A percentile compares a stretch with the other conserved stretches of the same genome.
Conservation (phyloP, 306 rosid genomes). For the Vigna mungo region DNA sequence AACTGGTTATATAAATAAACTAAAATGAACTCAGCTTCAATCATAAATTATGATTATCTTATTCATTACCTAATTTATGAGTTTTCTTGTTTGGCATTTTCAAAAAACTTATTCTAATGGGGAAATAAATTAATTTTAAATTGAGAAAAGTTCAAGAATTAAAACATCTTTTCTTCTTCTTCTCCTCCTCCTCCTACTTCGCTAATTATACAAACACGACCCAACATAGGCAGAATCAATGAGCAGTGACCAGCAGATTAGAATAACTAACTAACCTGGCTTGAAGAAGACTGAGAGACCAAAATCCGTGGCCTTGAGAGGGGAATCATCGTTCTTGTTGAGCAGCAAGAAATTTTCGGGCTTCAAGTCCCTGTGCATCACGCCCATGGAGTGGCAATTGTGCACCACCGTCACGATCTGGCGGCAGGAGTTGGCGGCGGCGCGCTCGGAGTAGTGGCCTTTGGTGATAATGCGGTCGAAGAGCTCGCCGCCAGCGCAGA, state of each 20-base stretch:
- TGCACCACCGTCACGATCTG: conserved; percentile 93
- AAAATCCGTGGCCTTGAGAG: conserved; percentile 90
- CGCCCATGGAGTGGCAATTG: conserved; percentile 90
- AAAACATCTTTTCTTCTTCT: not conserved
- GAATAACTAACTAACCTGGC: conserved; percentile 51
- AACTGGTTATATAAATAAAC: not conserved
- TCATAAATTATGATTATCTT: not conserved
- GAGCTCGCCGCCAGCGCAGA: conserved; percentile 96
- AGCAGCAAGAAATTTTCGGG: conserved; percentile 90
- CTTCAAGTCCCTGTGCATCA: conserved; percentile 91
- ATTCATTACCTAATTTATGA: not conserved
- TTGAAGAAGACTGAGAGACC: conserved; percentile 92
- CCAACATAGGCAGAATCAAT: not conserved
- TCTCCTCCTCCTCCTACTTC: not conserved
- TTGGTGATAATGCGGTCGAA: conserved; percentile 87
- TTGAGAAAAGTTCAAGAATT: too few species aligned
- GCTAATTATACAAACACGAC: not conserved
- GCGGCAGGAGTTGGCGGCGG: conserved; percentile 83
- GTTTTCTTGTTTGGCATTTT: too few species aligned
- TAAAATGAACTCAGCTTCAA: not conserved
- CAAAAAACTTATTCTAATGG: not conserved
- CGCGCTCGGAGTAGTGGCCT: conserved; percentile 93
- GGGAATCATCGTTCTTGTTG: conserved; percentile 66
- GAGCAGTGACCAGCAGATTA: not conserved
- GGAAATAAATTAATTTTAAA: too few species aligned